phyloP scores from a whole-genome alignment of 768 basidiomycete genomes.

The Lanmaoa pseudosensibilis region DNA sequence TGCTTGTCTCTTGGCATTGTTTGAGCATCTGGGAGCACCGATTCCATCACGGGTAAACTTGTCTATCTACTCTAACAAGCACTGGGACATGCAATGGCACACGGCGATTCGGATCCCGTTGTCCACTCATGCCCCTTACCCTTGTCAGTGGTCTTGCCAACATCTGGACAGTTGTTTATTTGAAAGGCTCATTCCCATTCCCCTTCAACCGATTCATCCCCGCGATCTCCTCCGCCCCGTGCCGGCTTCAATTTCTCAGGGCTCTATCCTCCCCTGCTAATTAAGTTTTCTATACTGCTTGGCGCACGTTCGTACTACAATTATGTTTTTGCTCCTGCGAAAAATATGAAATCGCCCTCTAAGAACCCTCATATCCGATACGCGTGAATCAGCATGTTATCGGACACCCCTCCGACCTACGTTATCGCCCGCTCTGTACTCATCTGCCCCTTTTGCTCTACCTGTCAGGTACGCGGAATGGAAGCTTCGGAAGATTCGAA shows the following conservation, averaged over 20 bases:
- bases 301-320: not conserved
- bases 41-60: not conserved
- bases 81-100: not conserved
- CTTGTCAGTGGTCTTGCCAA: not conserved
- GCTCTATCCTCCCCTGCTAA: not conserved
- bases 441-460: not conserved
- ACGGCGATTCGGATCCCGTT: not conserved
- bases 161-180: not conserved
- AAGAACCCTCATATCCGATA: not conserved
- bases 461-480: conserved; percentile 6
- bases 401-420: not conserved
- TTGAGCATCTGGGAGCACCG: not conserved
- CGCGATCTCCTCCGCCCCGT: not conserved
- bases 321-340: not conserved
- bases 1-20: conserved; percentile 7
- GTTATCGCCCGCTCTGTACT: not conserved
- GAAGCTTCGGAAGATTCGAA: not conserved
- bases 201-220: conserved; percentile 1
- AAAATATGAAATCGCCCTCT: not conserved
- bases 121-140: not conserved
- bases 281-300: not conserved
- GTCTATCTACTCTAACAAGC: not conserved
- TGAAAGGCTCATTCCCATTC: not conserved
- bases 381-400: not conserved
- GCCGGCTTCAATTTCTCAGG: not conserved